phyloP scores from a whole-genome alignment of 106 monocot genomes.

The Dactylorhiza incarnata region DNA sequence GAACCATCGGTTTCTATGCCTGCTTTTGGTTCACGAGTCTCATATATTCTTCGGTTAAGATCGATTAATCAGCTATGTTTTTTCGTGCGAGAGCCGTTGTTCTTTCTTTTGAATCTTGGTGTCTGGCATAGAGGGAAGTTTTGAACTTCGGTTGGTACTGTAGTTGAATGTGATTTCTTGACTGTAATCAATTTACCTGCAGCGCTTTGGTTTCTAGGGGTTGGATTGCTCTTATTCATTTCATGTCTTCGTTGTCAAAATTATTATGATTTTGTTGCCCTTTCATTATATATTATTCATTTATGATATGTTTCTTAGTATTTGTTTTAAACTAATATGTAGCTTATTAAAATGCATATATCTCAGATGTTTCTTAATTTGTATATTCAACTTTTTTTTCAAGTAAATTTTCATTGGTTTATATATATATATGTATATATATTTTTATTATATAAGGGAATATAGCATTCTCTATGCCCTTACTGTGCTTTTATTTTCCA shows the following conservation, averaged over 20 bases:
- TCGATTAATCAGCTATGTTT: slow-evolving; percentile 35
- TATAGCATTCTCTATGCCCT: too few relatives aligned
- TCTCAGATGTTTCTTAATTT: too few relatives aligned
- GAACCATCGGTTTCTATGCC: slow-evolving; percentile 93
- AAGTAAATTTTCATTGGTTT: too few relatives aligned
- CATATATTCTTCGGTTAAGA: slow-evolving; percentile 97
- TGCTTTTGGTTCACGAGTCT: slow-evolving; percentile 96
- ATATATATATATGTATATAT: too few relatives aligned
- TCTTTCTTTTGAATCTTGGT: not conserved
- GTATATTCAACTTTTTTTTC: too few relatives aligned
- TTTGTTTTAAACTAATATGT: too few relatives aligned
- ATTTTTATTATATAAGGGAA: too few relatives aligned
- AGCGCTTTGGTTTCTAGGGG: not conserved
- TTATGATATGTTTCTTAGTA: too few relatives aligned
- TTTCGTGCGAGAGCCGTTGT: not conserved
- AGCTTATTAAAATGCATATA: too few relatives aligned
- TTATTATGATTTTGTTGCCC: not conserved
- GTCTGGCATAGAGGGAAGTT: slow-evolving; percentile 3
- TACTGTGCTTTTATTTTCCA: too few relatives aligned
- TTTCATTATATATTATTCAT: too few relatives aligned
- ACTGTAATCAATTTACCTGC: not conserved
- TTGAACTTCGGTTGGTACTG: not conserved
- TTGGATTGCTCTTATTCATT: not conserved
- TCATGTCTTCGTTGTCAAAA: not conserved
- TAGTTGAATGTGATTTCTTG: not conserved